These are phyloP conservation scores for Cladorrhinum sp. DNA, from an alignment of 2,329 filamentous ascomycete genomes.

Conservation along the genomic window DNA sequence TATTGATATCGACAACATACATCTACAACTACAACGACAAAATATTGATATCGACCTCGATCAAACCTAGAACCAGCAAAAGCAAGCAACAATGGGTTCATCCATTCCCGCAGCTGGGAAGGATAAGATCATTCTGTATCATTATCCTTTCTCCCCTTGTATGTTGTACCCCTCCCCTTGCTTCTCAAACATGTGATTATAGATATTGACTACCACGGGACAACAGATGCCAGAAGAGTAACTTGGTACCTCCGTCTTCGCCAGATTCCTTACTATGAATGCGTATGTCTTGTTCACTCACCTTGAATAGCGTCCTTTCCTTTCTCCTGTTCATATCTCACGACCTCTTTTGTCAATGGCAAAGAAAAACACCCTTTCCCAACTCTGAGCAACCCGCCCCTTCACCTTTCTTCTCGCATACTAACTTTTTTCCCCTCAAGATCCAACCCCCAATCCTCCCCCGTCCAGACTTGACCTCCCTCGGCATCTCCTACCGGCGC, in stretches of 20 bases:
- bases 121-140: conserved; percentile 57
- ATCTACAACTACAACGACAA: too few relatives aligned
- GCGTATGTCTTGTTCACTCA: conserved; percentile 45
- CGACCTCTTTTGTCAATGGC: neutral
- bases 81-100: neutral
- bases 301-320: too few relatives aligned
- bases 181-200: neutral
- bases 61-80: too few relatives aligned
- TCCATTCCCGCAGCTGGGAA: neutral
- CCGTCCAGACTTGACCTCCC: conserved; percentile 58
- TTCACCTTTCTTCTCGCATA: neutral
- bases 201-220: neutral
- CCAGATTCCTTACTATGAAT: conserved; percentile 64
- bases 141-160: conserved; percentile 63
- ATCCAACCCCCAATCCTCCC: conserved; percentile 65
- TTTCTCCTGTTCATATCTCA: neutral
- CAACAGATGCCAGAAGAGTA: conserved; percentile 51
- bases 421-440: conserved; percentile 37
- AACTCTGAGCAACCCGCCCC: too few relatives aligned
- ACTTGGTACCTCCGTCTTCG: conserved; percentile 67
- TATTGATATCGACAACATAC: too few relatives aligned
- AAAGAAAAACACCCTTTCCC: too few relatives aligned
- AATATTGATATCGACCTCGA: too few relatives aligned
- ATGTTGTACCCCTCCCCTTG: neutral
- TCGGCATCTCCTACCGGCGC: conserved; percentile 65